Base-by-base conservation (phyloP, 2,329 filamentous ascomycete species). In the Mariannaea sp. region DNA sequence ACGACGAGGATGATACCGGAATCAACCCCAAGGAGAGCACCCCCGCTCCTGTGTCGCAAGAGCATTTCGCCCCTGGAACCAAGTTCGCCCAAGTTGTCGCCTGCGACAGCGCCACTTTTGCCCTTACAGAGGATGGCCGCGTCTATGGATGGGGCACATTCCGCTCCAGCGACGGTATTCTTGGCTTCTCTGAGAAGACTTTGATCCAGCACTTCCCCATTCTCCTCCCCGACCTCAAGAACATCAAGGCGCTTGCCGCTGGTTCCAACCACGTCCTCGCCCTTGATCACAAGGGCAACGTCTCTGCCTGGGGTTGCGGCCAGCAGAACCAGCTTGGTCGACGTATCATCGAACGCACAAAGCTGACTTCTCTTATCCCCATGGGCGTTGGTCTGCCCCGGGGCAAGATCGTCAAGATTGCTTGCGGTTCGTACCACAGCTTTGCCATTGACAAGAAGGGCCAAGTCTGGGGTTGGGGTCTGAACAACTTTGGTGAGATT, bases 131-230 rank as follows among this genome's bases (percentile, higher is more conserved):
- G 39, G 84, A 88, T 54, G 90, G 90, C 14, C 78, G 82, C 44
- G 86, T 94, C 24, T 94, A 90, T 65, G 89, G 89, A 54, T 94
- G 90, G 89, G 90, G 90, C 32, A 91, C 88, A 10, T 94, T 94
- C 77, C 79, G 88, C 62, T 85, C 75, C 33, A 76, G 74, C 61
- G 83, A 87, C 59, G 84, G 84, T 48, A 82, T 86, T 51, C 80
- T 89, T 29, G 85, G 86, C 41, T 88, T 88, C 69, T 79, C 77
- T 46, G 75, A 80, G 50, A 73, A 74, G 12, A 74, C 79, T 50
- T 76, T 80, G 32, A 69, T 75, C 14, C 83, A 85, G 62, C 62
- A 64, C 12, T 78, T 73, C 1, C 83, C 84, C 2, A 63, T 75
- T 3, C 77, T 84, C 47, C 77, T 91, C 20, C 77, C 83, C 1